Percentiles rank a stretch among this genome's conserved stretches.
These are phyloP conservation scores for Penicillium paneum DNA, from an alignment of 2,329 filamentous ascomycete species.

Conservation along the genomic window DNA sequence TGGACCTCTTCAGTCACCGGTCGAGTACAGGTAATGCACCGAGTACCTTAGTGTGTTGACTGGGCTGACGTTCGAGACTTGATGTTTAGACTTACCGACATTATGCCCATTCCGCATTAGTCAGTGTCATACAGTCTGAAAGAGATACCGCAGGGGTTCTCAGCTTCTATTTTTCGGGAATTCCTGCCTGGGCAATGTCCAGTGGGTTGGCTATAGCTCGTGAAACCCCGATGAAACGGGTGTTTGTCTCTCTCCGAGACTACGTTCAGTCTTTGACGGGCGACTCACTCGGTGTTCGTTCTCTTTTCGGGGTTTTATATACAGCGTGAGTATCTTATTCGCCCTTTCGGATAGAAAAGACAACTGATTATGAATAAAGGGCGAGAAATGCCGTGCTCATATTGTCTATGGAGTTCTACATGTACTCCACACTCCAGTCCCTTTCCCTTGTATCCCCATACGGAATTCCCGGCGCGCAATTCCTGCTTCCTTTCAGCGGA, in stretches of 20 bases:
- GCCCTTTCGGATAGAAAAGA: not conserved
- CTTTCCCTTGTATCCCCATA: conserved; percentile 39
- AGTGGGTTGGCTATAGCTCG: conserved; percentile 38
- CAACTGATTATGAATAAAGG: conserved; percentile 28
- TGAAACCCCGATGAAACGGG: conserved; percentile 37
- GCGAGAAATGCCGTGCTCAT: conserved; percentile 35
- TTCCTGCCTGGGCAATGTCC: conserved; percentile 40
- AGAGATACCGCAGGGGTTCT: conserved; percentile 32
- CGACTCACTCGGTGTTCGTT: conserved; percentile 27
- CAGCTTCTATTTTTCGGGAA: conserved; percentile 42
- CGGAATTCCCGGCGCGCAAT: conserved; percentile 29
- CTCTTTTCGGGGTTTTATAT: conserved; percentile 27
- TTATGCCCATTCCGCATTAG: conserved; percentile 37
- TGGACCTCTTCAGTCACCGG: conserved; percentile 40
- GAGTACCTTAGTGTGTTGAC: not conserved
- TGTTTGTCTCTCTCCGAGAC: conserved; percentile 30
- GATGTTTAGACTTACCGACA: conserved; percentile 37
- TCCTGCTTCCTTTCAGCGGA: conserved; percentile 39
- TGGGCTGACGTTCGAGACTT: not conserved
- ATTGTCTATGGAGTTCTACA: conserved; percentile 41
- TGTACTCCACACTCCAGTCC: conserved; percentile 44
- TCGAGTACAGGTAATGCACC: conserved; percentile 36
- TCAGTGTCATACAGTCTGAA: conserved; percentile 39
- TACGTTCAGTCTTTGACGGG: conserved; percentile 23
- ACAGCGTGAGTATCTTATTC: conserved; percentile 27